Evolutionary conservation across 2,329 filamentous ascomycete genomes (phyloP).

Genomic region (Xylariaceae sp.): DNA sequence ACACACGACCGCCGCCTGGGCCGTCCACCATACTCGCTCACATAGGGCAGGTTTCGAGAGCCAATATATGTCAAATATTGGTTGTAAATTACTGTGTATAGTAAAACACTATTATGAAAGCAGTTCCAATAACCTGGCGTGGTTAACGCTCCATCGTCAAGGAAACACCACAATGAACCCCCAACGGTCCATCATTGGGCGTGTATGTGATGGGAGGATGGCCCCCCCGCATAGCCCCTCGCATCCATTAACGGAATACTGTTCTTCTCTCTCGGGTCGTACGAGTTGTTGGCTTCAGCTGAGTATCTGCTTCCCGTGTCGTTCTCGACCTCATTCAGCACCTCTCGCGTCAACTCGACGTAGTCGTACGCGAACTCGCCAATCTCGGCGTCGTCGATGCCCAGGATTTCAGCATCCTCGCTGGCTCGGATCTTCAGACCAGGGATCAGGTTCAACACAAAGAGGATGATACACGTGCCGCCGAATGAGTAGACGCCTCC

Average conservation of each 20-base stretch:
- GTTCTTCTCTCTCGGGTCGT: conserved; percentile 44
- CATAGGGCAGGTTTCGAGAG: too few relatives aligned
- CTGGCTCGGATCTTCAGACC: conserved; percentile 68
- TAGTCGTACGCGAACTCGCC: conserved; percentile 97
- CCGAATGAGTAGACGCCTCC: conserved; percentile 76
- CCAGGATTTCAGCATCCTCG: conserved; percentile 76
- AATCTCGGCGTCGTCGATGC: conserved; percentile 86
- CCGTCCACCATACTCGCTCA: neutral
- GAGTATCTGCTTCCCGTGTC: conserved; percentile 42
- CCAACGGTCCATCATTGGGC: conserved; percentile 11
- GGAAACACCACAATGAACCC: too few relatives aligned
- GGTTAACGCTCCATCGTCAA: too few relatives aligned
- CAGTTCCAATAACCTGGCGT: too few relatives aligned
- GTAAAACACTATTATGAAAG: too few relatives aligned
- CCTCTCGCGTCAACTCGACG: conserved; percentile 63
- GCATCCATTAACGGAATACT: conserved; percentile 44
- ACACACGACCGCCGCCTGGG: neutral
- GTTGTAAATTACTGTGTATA: neutral
- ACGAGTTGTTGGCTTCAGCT: conserved; percentile 31
- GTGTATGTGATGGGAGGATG: conserved; percentile 24
- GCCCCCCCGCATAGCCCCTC: conserved; percentile 34
- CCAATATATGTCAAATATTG: too few relatives aligned
- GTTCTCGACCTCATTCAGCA: conserved; percentile 43
- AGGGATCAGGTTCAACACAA: conserved; percentile 74
- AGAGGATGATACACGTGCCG: conserved; percentile 73